phyloP scores from a whole-genome alignment of 2,329 filamentous ascomycete genomes.

The Penicillium frequentans region DNA sequence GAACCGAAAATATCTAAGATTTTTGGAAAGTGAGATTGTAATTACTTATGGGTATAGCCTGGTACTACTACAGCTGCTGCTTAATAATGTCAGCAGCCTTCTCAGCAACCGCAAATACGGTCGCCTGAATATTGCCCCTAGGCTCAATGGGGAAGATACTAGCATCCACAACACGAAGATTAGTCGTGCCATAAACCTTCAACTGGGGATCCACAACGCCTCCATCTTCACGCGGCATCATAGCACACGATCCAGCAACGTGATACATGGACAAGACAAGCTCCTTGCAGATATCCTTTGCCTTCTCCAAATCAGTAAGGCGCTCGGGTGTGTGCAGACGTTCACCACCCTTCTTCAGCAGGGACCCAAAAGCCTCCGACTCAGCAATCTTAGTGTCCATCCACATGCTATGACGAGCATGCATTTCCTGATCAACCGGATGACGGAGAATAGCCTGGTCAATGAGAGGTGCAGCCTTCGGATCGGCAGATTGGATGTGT shows the following conservation, averaged over 20 bases:
- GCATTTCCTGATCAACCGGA: conserved; percentile 44
- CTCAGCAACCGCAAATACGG: conserved; percentile 37
- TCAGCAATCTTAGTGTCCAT: neutral
- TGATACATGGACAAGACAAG: conserved; percentile 27
- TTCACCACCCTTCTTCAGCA: conserved; percentile 35
- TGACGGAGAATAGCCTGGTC: conserved; percentile 47
- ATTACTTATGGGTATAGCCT: too few relatives aligned
- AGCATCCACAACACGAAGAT: conserved; percentile 36
- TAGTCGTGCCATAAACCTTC: conserved; percentile 31
- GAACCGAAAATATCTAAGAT: too few relatives aligned
- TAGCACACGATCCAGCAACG: conserved; percentile 14
- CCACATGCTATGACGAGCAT: conserved; percentile 37
- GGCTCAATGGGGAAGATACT: conserved; percentile 37
- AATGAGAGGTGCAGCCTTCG: conserved; percentile 37
- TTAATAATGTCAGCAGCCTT: conserved; percentile 34
- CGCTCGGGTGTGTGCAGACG: conserved; percentile 49
- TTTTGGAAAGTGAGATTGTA: too few relatives aligned
- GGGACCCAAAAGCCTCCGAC: conserved; percentile 29
- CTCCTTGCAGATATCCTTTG: conserved; percentile 24
- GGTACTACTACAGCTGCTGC: neutral
- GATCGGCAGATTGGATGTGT: conserved; percentile 42
- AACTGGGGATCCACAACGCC: conserved; percentile 31
- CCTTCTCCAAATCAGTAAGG: conserved; percentile 40
- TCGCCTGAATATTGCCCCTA: conserved; percentile 38
- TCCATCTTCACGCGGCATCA: conserved; percentile 28